phyloP scores from a whole-genome alignment of 2,329 filamentous ascomycete species.

The Fusarium sacchari region DNA sequence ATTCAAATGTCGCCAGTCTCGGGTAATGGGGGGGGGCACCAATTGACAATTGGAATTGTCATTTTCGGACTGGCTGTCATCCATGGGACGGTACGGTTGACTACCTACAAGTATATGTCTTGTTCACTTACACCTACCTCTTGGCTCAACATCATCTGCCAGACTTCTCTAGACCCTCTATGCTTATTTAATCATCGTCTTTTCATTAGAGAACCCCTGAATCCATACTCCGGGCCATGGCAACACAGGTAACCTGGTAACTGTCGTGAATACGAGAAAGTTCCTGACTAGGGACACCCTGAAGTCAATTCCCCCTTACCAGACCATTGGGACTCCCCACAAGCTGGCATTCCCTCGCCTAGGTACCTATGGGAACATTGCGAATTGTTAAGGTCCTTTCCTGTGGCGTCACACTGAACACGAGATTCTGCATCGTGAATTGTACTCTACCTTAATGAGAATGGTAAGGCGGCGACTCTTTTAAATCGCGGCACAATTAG shows the following conservation, averaged over 20 bases:
- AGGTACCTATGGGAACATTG: not conserved
- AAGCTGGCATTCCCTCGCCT: not conserved
- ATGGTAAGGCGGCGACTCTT: not conserved
- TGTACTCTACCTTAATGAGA: not conserved
- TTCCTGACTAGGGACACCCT: slow-evolving; percentile 21
- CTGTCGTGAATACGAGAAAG: slow-evolving; percentile 31
- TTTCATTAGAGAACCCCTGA: not conserved
- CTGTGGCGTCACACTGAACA: slow-evolving; percentile 17
- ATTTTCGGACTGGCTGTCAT: not conserved
- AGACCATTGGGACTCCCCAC: slow-evolving; percentile 6
- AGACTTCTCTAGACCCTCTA: not conserved
- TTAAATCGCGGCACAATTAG: not conserved
- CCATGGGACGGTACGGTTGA: not conserved
- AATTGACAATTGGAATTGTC: not conserved
- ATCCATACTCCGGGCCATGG: slow-evolving; percentile 20
- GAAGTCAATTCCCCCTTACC: slow-evolving; percentile 9
- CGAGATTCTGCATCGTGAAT: not conserved
- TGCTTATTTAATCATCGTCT: not conserved
- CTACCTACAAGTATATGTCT: too few relatives aligned
- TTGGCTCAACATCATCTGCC: not conserved
- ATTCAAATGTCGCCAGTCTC: slow-evolving; percentile 17
- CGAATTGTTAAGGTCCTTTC: not conserved
- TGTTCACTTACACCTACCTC: not conserved
- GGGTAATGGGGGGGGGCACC: not conserved
- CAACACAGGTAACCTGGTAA: slow-evolving; percentile 7